A percentile compares a stretch with the other conserved stretches of the same genome.
These are phyloP conservation scores for Mrakia hoshinonis DNA, from an alignment of 768 basidiomycete genomes.

Conservation along the genomic window DNA sequence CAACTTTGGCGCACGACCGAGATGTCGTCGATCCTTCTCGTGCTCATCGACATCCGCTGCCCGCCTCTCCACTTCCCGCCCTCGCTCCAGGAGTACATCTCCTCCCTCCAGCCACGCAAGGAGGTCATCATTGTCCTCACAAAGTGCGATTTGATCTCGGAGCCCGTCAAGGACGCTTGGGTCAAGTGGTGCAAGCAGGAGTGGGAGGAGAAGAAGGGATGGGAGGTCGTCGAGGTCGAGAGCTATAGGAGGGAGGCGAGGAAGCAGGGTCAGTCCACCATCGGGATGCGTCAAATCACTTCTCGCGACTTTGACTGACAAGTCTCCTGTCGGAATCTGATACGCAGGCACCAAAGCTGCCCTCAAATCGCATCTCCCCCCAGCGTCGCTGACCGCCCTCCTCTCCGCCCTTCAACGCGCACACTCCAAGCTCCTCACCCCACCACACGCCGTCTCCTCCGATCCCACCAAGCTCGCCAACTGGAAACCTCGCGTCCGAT, in stretches of 20 bases:
- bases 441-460: constrained; percentile 52
- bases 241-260: constrained; percentile 21
- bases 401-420: constrained; percentile 57
- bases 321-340: background rate
- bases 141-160: constrained; percentile 40
- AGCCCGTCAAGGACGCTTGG: constrained; percentile 51
- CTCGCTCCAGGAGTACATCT: constrained; percentile 26
- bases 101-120: constrained; percentile 19
- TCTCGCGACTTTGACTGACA: background rate
- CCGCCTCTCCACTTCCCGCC: constrained; percentile 29
- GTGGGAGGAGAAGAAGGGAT: constrained; percentile 33
- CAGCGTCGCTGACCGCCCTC: constrained; percentile 55
- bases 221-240: constrained; percentile 25
- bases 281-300: too few relatives aligned
- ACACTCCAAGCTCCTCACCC: constrained; percentile 59
- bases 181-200: constrained; percentile 37
- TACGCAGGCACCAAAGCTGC: constrained; percentile 34
- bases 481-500: constrained; percentile 62
- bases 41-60: constrained; percentile 29
- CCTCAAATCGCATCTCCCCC: constrained; percentile 59
- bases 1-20: constrained; percentile 28
- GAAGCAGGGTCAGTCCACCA: constrained; percentile 18
- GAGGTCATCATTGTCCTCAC: constrained; percentile 29
- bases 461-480: constrained; percentile 48
- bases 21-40: constrained; percentile 27